Percentiles rank a stretch among this genome's conserved stretches.
Conservation (phyloP, 306 rosid genomes). For the Ziziphus jujuba region DNA sequence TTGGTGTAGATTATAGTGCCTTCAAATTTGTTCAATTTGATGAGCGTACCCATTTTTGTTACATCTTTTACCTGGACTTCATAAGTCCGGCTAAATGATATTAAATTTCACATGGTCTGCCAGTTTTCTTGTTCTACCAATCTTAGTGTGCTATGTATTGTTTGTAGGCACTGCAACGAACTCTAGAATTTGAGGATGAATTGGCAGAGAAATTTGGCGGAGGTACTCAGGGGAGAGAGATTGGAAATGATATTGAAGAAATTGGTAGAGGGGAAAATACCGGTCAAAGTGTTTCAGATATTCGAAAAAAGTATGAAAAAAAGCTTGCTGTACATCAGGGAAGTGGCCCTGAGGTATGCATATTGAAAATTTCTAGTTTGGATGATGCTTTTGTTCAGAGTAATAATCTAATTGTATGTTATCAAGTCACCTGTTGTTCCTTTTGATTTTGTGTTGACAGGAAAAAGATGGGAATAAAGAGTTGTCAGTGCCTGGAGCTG, state of each 20-base stretch:
- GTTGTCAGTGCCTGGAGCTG: conserved; percentile 95
- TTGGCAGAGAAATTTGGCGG: conserved; percentile 98
- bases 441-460: conserved; percentile 52
- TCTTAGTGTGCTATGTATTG: conserved; percentile 18
- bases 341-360: conserved; percentile 60
- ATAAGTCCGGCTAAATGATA: background rate
- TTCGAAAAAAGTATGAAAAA: conserved; percentile 88
- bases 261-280: conserved; percentile 65
- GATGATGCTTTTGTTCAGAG: background rate
- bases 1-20: background rate
- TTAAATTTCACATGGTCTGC: background rate
- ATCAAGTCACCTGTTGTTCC: conserved; percentile 19
- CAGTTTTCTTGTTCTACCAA: background rate
- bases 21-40: background rate
- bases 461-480: conserved; percentile 72
- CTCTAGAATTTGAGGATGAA: conserved; percentile 98
- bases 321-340: conserved; percentile 88
- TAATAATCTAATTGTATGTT: background rate
- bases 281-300: conserved; percentile 73
- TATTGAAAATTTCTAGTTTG: conserved; percentile 23
- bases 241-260: conserved; percentile 80
- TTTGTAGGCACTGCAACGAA: conserved; percentile 88
- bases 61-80: background rate
- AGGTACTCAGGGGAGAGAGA: conserved; percentile 78
- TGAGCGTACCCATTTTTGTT: background rate